These are phyloP conservation scores for Tylopilus plumbeoviolaceoides DNA, from an alignment of 768 basidiomycete genomes.

Conservation along the genomic window DNA sequence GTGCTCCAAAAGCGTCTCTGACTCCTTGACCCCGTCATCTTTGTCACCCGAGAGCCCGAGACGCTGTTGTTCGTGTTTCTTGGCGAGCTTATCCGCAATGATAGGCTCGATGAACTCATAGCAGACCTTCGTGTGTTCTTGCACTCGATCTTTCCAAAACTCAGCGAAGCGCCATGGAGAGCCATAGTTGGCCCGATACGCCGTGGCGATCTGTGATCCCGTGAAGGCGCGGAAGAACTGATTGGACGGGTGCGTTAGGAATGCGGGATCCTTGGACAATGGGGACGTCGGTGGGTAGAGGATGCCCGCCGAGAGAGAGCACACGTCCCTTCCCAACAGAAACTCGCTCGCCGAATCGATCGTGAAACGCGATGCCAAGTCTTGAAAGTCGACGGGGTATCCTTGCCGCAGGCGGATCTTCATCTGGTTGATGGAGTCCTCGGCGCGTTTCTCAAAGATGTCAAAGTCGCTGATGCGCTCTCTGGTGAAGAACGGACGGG, in stretches of 20 bases:
- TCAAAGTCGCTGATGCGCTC: conserved; percentile 40
- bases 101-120: conserved; percentile 48
- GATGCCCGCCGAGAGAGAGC: conserved; percentile 37
- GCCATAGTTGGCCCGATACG: conserved; percentile 35
- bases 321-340: conserved; percentile 43
- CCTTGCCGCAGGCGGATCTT: conserved; percentile 33
- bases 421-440: conserved; percentile 31
- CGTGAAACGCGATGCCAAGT: conserved; percentile 43
- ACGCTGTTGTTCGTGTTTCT: conserved; percentile 24
- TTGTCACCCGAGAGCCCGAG: conserved; percentile 2
- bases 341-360: conserved; percentile 58
- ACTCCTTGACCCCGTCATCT: conserved; percentile 32
- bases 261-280: conserved; percentile 19
- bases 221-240: conserved; percentile 39
- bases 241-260: conserved; percentile 31
- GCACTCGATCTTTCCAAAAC: conserved; percentile 40
- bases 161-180: conserved; percentile 42
- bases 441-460: conserved; percentile 36
- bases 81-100: conserved; percentile 37
- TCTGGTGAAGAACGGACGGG: conserved; percentile 39
- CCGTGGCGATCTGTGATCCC: conserved; percentile 32
- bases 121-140: conserved; percentile 38
- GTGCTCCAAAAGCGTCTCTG: conserved; percentile 47
- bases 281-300: conserved; percentile 27
- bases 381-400: conserved; percentile 42